Base-by-base conservation (phyloP, 306 rosid species). In the Quercus variabilis region DNA sequence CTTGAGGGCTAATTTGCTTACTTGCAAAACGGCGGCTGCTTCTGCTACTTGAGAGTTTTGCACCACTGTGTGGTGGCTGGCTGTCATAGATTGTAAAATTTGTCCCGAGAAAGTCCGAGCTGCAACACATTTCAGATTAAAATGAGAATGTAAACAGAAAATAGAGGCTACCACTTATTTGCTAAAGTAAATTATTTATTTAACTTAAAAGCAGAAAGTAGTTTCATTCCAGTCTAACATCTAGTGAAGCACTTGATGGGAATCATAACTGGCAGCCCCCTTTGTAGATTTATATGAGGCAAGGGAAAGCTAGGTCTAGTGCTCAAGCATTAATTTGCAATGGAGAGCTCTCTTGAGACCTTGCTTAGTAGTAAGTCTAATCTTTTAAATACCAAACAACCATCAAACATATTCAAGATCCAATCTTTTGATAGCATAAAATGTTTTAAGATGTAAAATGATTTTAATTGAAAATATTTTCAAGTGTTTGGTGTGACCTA, bases 1-100 rank as follows among this genome's bases (percentile, higher is more conserved):
- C 97, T 87, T 96, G 97, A 35, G 98, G 99, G 77, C 98, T 88
- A 83, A 96, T 96, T 91, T 93, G 99, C 87, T 96, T 96, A 94
- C 96, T 91, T 33, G 94, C 89, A 76, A 96, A 88, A 55, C 99
- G 96, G 3, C 99, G 99, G 79, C 94, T 89, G 26, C 94, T 76
- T 85, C 84, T 87, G 74, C 86, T 83, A 81, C 89, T 86, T 0
- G 93, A 90, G 38, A 97, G 97, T 87, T 91, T 96, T 41, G 99
- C 99, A 72, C 99, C 99, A 68, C 54, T 89, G 78, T 93, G 89
- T 13, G 99, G 99, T 6, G 94, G 92, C 77, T 87, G 91, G 85
- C 99, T 92, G 78, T 96, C 99, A 77, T 86, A 96, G 59, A 96
- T 93, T 64, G 96, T 89, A 85, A 93, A 96, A 71, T 96, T 96